Conservation (phyloP, 345 rosid genomes). For the Zanthoxylum bungeanum region DNA sequence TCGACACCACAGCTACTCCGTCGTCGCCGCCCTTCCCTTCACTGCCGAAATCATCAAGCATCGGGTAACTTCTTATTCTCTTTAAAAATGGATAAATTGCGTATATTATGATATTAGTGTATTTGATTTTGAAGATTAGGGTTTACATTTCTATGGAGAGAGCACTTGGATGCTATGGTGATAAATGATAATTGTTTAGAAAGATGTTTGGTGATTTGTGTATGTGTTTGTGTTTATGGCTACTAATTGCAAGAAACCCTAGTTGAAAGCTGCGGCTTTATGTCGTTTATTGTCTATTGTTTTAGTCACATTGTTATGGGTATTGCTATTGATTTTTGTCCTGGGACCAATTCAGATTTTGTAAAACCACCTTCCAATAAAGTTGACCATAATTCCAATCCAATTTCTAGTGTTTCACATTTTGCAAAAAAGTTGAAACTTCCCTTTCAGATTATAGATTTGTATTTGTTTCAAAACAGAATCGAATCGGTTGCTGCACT, state of each 20-base stretch:
- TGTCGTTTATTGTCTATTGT: constrained; percentile 50
- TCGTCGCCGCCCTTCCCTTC: too few relatives aligned
- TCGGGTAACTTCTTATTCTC: too few relatives aligned
- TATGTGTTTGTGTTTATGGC: constrained; percentile 46
- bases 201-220: constrained; percentile 12
- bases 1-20: too few relatives aligned
- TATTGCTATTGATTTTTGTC: constrained; percentile 45
- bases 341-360: constrained; percentile 37
- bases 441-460: constrained; percentile 34
- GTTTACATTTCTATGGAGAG: background rate
- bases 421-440: constrained; percentile 32
- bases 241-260: constrained; percentile 51
- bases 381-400: constrained; percentile 26
- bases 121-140: constrained; percentile 16
- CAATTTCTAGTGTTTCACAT: constrained; percentile 15
- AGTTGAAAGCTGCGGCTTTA: constrained; percentile 43
- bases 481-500: background rate
- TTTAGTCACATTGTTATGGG: constrained; percentile 50
- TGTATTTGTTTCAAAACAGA: background rate
- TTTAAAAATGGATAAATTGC: too few relatives aligned
- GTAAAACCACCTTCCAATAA: constrained; percentile 26
- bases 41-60: too few relatives aligned
- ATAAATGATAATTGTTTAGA: background rate
- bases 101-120: too few relatives aligned
- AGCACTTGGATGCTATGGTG: background rate